Conservation (phyloP, 1,139 yeast genomes). For the Arxiozyma telluris region DNA sequence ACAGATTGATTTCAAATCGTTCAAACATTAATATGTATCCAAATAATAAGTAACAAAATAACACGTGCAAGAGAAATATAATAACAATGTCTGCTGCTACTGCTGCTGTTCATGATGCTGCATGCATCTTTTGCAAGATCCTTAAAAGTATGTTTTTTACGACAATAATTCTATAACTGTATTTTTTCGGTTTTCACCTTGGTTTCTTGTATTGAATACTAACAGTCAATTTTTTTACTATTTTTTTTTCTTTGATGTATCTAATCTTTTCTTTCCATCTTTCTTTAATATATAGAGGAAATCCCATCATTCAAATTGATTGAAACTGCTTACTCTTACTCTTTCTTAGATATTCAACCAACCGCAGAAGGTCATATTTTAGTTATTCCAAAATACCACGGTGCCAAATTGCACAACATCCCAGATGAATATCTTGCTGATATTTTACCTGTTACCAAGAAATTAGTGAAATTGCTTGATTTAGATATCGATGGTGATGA, state of each 20-base stretch:
- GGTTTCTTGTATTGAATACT: neutral
- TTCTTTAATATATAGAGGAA: slow-evolving; percentile 41
- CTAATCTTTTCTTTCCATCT: neutral
- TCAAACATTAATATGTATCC: neutral
- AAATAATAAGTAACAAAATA: too few species aligned
- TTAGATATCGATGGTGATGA: slow-evolving; percentile 56
- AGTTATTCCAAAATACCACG: slow-evolving; percentile 86
- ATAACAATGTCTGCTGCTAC: slow-evolving; percentile 11
- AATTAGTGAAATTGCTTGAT: slow-evolving; percentile 59
- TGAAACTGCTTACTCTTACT: slow-evolving; percentile 70
- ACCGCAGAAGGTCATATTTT: slow-evolving; percentile 80
- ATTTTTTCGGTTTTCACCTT: neutral
- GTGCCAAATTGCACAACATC: slow-evolving; percentile 80
- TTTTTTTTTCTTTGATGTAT: neutral
- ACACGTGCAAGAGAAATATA: neutral
- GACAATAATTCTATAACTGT: neutral
- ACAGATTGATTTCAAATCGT: neutral
- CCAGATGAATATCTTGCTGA: slow-evolving; percentile 88
- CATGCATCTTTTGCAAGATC: slow-evolving; percentile 87
- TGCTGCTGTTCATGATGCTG: slow-evolving; percentile 33
- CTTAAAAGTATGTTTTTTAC: slow-evolving; percentile 49
- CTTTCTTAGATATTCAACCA: slow-evolving; percentile 90
- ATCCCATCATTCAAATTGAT: slow-evolving; percentile 83
- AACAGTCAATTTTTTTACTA: neutral
- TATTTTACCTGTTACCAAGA: slow-evolving; percentile 78